Evolutionary conservation across 495 filamentous ascomycete species (phyloP).

Genomic region (Annulohypoxylon maeteangense): DNA sequence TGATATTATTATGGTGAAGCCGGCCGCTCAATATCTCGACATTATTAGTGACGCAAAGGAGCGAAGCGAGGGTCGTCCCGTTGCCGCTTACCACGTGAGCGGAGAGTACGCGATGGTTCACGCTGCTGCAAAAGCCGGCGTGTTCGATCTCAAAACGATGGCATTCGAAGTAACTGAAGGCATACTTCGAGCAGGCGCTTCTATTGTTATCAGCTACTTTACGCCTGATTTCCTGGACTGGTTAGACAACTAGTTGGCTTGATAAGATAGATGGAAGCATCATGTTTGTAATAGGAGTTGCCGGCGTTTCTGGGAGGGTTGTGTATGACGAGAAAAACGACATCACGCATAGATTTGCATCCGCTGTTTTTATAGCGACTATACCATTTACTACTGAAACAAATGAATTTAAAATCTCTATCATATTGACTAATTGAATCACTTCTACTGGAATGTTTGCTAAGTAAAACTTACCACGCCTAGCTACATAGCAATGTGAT

Average conservation of each 20-base stretch:
- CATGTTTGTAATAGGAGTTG: slow-evolving; percentile 18
- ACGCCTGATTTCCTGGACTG: slow-evolving; percentile 93
- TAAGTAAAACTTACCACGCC: no score
- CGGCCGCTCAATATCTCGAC: slow-evolving; percentile 91
- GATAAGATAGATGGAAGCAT: neutral
- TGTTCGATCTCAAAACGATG: slow-evolving; percentile 97
- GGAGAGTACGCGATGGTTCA: slow-evolving; percentile 99
- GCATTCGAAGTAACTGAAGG: slow-evolving; percentile 93
- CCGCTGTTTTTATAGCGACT: slow-evolving; percentile 3
- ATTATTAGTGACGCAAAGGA: slow-evolving; percentile 97
- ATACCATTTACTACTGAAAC: neutral
- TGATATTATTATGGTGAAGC: slow-evolving; percentile 99
- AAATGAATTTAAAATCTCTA: neutral
- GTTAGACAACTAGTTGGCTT: slow-evolving; percentile 59
- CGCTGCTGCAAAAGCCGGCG: slow-evolving; percentile 92
- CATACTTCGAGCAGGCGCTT: slow-evolving; percentile 91
- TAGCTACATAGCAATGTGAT: no score
- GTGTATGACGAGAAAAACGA: slow-evolving; percentile 25
- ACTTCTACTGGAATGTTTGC: no score
- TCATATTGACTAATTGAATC: no score
- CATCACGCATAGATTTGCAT: slow-evolving; percentile 32
- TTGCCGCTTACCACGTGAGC: slow-evolving; percentile 96
- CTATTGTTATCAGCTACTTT: slow-evolving; percentile 93
- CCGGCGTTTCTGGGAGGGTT: slow-evolving; percentile 19
- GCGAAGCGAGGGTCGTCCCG: slow-evolving; percentile 85